Evolutionary conservation across 192 early-diverging fungal species (phyloP).

Genomic region (Gaertneriomyces sp.): DNA sequence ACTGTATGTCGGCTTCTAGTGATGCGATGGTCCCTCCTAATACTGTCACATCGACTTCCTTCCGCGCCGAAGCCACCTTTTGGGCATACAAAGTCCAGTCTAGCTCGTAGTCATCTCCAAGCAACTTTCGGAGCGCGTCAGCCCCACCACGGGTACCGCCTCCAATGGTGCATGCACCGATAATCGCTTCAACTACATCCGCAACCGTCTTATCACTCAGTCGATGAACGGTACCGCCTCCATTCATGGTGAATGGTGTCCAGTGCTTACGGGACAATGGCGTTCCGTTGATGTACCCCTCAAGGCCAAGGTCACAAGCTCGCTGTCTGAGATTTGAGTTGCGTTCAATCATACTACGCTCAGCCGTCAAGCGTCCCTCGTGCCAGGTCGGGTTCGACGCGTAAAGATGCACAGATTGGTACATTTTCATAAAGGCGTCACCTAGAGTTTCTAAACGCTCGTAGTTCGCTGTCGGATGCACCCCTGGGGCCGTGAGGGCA

Average conservation of each 20-base stretch:
- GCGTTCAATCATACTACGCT: conserved; percentile 13
- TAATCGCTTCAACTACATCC: conserved; percentile 79
- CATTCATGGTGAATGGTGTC: conserved; percentile 12
- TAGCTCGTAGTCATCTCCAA: conserved; percentile 29
- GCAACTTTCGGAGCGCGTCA: conserved; percentile 25
- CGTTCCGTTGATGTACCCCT: conserved; percentile 19
- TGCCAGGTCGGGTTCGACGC: conserved; percentile 58
- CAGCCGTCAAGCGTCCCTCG: conserved; percentile 25
- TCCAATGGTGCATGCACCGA: conserved; percentile 72
- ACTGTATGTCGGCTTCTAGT: conserved; percentile 43
- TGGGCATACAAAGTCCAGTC: conserved; percentile 29
- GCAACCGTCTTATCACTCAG: conserved; percentile 83
- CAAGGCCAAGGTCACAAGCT: conserved; percentile 4
- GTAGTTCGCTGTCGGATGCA: conserved; percentile 67
- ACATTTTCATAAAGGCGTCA: conserved; percentile 83
- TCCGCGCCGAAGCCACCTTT: not conserved
- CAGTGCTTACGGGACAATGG: conserved; percentile 12
- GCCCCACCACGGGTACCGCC: conserved; percentile 41
- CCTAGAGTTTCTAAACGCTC: conserved; percentile 88
- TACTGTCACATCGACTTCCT: not conserved
- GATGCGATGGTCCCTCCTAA: not conserved
- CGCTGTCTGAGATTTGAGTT: conserved; percentile 13
- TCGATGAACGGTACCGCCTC: conserved; percentile 7
- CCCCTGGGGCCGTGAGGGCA: conserved; percentile 72
- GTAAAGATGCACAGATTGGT: conserved; percentile 70